Percentiles rank a stretch among this genome's conserved stretches.
phyloP scores from a whole-genome alignment of 2,329 filamentous ascomycete species.

The Paecilomyces sp. region DNA sequence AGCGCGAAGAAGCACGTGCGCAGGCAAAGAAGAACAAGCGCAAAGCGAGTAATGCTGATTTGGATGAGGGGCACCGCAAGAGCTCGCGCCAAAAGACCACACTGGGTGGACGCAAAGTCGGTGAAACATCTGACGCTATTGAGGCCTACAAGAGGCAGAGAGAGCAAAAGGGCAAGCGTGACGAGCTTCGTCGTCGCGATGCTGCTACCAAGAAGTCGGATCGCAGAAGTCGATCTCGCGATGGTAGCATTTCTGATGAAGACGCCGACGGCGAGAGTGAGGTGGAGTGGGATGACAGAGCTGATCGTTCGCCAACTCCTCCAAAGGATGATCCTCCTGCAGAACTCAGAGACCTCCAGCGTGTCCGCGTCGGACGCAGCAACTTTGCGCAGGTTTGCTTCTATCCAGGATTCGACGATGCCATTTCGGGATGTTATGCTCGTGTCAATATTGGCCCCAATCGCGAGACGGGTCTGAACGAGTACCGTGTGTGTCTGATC shows the following conservation, averaged over 20 bases:
- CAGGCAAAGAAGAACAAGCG: constrained; percentile 54
- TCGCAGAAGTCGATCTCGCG: constrained; percentile 56
- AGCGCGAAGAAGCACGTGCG: constrained; percentile 50
- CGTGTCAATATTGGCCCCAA: constrained; percentile 78
- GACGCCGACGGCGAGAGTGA: constrained; percentile 69
- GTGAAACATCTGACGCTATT: constrained; percentile 64
- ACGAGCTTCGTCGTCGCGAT: constrained; percentile 40
- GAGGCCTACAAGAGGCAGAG: constrained; percentile 60
- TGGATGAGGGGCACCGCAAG: constrained; percentile 72
- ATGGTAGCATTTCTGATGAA: constrained; percentile 54
- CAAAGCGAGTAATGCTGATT: constrained; percentile 69
- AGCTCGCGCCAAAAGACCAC: constrained; percentile 65
- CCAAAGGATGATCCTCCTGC: constrained; percentile 62
- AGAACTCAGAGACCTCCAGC: constrained; percentile 73
- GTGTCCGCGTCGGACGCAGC: constrained; percentile 72
- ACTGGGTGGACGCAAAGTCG: constrained; percentile 57
- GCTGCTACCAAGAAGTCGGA: constrained; percentile 43
- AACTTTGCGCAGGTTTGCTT: constrained; percentile 90
- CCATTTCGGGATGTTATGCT: constrained; percentile 76
- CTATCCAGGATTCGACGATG: constrained; percentile 78
- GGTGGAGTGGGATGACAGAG: constrained; percentile 64
- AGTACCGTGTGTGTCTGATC: constrained; percentile 84
- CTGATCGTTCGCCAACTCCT: constrained; percentile 41
- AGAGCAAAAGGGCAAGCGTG: constrained; percentile 49
- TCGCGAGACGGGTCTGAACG: constrained; percentile 60